Evolutionary conservation across 106 monocot genomes (phyloP), one percentile per base, ranked within the genome.

Genomic region (Narthecium ossifragum): DNA sequence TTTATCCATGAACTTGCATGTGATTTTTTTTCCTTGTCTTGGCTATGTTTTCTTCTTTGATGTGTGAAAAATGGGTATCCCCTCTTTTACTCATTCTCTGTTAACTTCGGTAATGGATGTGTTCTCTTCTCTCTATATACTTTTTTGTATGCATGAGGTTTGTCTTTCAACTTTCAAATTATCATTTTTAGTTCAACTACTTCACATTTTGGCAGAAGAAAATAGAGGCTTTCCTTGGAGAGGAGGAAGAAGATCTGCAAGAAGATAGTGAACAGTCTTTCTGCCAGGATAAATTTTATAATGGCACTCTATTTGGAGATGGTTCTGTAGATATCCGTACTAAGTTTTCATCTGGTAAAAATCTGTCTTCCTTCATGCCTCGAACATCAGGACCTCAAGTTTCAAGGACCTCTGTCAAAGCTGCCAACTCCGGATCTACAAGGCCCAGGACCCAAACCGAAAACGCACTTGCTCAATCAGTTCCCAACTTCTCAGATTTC

Each of bases 401-500:
- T 56, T 68, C 80, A 21, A 84, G 69, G 73, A 61, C 76, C 47
- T 73, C 78, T 39, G 34, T 31, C 40, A 80, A 68, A 57, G 31
- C 69, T 27, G 24, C 67, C 33, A 73, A 63, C 54, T 73, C 92
- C 56, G 61, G 48, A 57, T 73, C 75, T n/a, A 46, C 55, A 53
- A 72, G 54, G 18, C 78, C 57, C 24, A 65, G 60, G 63, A 57
- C 21, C 12, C 76, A 66, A 74, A 5, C 68, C 26, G 85, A 86
- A 62, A 90, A 78, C 65, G 28, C 83, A 71, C 73, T 78, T 50
- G 78, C 78, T 15, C 85, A 90, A 31, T 90, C 86, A 22, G 80
- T 80, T 40, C 86, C 90, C 0, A 76, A 80, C 52, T 83, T 89
- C 66, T 74, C 74, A 7, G 77, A 93, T 43, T 71, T 89, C 5